These are phyloP conservation scores for Ambrosia artemisiifolia DNA, from an alignment of 129 eudicot species.

Conservation along the genomic window DNA sequence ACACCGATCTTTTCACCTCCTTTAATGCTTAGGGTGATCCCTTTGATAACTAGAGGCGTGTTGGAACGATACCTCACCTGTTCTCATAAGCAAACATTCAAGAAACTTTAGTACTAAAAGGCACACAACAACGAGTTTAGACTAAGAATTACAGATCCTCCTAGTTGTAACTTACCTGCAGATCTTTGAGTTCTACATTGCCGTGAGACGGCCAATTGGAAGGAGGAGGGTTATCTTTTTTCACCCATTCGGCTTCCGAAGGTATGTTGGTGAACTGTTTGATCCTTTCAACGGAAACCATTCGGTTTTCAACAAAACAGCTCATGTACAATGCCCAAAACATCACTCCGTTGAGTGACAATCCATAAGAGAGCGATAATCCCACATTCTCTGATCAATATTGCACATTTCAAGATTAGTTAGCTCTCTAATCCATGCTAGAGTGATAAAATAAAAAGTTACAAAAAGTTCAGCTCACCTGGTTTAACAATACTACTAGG, in stretches of 20 bases:
- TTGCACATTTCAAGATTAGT: constrained; percentile 9
- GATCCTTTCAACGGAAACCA: constrained; percentile 96
- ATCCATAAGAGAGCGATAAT: constrained; percentile 74
- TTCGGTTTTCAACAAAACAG: constrained; percentile 76
- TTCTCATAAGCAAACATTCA: constrained; percentile 8
- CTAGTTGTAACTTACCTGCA: constrained; percentile 55
- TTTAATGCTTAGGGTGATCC: constrained; percentile 45
- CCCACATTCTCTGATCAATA: constrained; percentile 63
- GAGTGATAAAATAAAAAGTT: neutral
- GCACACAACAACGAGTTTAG: neutral
- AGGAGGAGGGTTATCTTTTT: constrained; percentile 55
- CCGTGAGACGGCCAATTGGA: constrained; percentile 80
- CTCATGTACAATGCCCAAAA: constrained; percentile 62
- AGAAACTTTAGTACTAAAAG: neutral
- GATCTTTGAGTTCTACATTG: constrained; percentile 61
- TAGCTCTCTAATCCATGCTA: neutral
- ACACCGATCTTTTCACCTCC: constrained; percentile 90
- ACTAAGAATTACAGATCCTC: neutral
- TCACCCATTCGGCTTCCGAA: constrained; percentile 82
- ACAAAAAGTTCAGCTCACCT: constrained; percentile 39
- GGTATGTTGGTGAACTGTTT: constrained; percentile 77
- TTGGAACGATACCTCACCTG: constrained; percentile 72
- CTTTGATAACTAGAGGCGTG: constrained; percentile 71
- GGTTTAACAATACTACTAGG: constrained; percentile 91
- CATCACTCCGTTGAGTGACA: constrained; percentile 65